A percentile compares a stretch with the other conserved stretches of the same genome.
Conservation (phyloP, 305 asterid species). For the Rubia tinctorum region DNA sequence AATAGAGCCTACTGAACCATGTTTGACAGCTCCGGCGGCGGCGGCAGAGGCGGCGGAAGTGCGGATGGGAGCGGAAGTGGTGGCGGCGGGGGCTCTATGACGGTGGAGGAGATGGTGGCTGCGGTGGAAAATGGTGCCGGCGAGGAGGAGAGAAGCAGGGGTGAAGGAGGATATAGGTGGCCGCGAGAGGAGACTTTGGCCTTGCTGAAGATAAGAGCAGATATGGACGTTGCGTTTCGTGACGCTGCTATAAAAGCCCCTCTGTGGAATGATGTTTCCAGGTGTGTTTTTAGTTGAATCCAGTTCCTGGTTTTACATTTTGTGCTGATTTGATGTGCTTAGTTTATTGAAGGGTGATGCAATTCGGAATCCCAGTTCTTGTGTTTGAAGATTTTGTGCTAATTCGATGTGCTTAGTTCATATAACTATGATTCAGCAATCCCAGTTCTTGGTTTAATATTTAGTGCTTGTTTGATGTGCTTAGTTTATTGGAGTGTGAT, state of each 20-base stretch:
- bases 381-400: neutral
- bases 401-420: neutral
- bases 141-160: constrained; percentile 35
- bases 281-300: constrained; percentile 59
- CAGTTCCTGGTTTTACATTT: constrained; percentile 36
- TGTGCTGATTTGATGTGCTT: neutral
- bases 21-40: constrained; percentile 44
- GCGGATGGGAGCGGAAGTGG: constrained; percentile 28
- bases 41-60: constrained; percentile 30
- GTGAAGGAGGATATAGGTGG: constrained; percentile 68
- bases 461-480: neutral
- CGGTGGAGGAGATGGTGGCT: constrained; percentile 65
- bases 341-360: neutral
- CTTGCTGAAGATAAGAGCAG: constrained; percentile 71
- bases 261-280: constrained; percentile 95
- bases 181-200: constrained; percentile 91
- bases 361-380: constrained; percentile 31
- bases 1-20: constrained; percentile 15
- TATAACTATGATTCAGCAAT: neutral
- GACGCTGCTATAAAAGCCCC: constrained; percentile 93
- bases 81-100: constrained; percentile 37
- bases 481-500: neutral
- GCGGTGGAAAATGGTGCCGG: constrained; percentile 29
- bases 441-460: neutral
- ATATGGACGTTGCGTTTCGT: constrained; percentile 74